Evolutionary conservation across 208 protist genomes (phyloP), one percentile per base, ranked within the genome.

Genomic region (Herpetomonas muscarum): DNA sequence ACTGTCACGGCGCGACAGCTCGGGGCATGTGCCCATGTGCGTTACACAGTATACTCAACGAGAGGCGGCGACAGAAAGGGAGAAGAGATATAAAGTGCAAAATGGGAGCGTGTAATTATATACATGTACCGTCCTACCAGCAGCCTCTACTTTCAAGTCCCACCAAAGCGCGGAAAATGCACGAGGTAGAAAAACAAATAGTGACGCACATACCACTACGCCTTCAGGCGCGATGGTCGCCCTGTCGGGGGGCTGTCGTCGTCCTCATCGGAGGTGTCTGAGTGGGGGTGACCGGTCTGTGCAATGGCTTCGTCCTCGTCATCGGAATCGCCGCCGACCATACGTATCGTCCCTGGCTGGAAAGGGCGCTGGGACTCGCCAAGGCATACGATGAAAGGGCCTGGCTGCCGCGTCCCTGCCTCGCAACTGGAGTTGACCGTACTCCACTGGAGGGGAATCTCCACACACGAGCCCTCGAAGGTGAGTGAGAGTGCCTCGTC

Each of bases 401-500:
- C 13, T 2, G 5, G 15, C 28, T 15, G 7, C 6, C 9, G 34
- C 34, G 6, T 39, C 6, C 34, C 34, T 13, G 34, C 34, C 34
- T 39, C 13, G 34, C 34, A 6, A 17, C 9, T 13, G 9, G 34
- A 5, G 25, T 68, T 63, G 5, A 73, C 55, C 0, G 81, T 88
- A 25, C 58, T 65, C 67, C 68, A 67, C 17, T 56, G 25, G 21
- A 89, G 54, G 5, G 2, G 31, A 1, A 93, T 59, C 17, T 44
- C 39, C 19, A 61, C 37, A 42, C 46, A 37, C 15, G 77, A 78
- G 9, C 83, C 81, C 36, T 87, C 87, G 55, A 85, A 74, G 22
- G 66, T 62, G 22, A 84, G 22, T 6, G 13, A 50, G 22, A 87
- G 28, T 12, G 6, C 29, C n/a, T 59, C 34, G 2, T 68, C 58